Conservation (phyloP, 1,284 basidiomycete species). For the Clitocybe nebularis region DNA sequence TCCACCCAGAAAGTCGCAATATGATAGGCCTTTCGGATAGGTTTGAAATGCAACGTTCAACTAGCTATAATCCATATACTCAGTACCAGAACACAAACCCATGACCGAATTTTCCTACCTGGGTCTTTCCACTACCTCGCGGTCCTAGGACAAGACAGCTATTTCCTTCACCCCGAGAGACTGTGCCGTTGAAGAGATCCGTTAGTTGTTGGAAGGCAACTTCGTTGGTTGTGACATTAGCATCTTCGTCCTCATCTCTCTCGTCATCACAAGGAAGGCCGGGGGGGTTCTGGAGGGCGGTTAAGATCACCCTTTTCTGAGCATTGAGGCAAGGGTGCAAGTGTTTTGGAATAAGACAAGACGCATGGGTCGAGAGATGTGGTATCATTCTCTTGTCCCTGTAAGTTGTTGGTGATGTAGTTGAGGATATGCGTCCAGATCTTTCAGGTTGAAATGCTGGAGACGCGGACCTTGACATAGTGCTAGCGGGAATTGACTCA, state of each 20-base stretch:
- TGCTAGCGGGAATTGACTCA: background rate
- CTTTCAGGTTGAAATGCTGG: background rate
- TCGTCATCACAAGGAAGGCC: conserved; percentile 21
- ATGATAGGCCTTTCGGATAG: conserved; percentile 57
- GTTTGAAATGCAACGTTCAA: conserved; percentile 50
- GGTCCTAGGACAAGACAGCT: conserved; percentile 85
- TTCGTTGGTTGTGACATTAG: conserved; percentile 40
- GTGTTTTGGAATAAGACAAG: conserved; percentile 28
- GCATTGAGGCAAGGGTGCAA: conserved; percentile 39
- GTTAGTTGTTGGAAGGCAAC: conserved; percentile 51
- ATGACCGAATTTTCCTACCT: conserved; percentile 44
- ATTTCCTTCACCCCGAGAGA: conserved; percentile 82
- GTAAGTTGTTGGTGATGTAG: conserved; percentile 2
- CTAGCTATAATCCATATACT: conserved; percentile 36
- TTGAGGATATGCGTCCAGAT: background rate
- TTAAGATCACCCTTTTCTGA: conserved; percentile 59
- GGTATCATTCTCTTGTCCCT: conserved; percentile 8
- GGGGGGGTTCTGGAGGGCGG: conserved; percentile 37
- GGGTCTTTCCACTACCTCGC: conserved; percentile 80
- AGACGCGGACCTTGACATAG: background rate
- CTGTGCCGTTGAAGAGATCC: conserved; percentile 68
- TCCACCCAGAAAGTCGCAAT: conserved; percentile 81
- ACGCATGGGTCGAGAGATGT: conserved; percentile 18
- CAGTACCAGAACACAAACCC: conserved; percentile 6
- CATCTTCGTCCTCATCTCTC: conserved; percentile 24